These are phyloP conservation scores for Ceratocystis lukuohia DNA, from an alignment of 2,329 filamentous ascomycete genomes.

Conservation along the genomic window DNA sequence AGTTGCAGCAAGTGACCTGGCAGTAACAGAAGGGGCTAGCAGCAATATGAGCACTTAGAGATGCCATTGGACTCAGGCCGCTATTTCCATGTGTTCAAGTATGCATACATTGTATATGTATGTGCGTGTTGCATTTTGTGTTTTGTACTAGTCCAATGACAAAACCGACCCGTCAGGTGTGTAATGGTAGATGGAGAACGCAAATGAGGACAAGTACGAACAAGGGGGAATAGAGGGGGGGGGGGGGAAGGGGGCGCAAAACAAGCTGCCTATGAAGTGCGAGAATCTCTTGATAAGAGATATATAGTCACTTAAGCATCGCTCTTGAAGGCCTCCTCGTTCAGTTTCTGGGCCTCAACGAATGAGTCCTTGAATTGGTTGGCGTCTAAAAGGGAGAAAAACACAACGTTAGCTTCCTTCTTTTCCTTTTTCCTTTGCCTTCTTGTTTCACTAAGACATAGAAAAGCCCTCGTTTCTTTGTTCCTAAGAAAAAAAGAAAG, in stretches of 20 bases:
- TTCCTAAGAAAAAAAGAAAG: not conserved
- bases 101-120: not conserved
- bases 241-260: not conserved
- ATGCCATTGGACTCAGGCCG: not conserved
- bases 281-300: not conserved
- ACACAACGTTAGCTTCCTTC: conserved; percentile 20
- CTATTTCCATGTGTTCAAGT: not conserved
- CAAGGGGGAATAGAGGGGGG: not conserved
- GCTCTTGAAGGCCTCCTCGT: conserved; percentile 68
- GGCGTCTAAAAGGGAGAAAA: conserved; percentile 49
- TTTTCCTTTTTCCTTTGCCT: conserved; percentile 16
- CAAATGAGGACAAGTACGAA: not conserved
- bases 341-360: conserved; percentile 92
- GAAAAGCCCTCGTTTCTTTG: not conserved
- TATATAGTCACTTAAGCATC: conserved; percentile 20
- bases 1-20: not conserved
- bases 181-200: not conserved
- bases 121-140: not conserved
- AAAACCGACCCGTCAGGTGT: not conserved
- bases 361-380: conserved; percentile 97
- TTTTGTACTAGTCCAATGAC: not conserved
- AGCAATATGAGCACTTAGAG: not conserved
- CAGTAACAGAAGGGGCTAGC: not conserved
- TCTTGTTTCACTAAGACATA: not conserved
- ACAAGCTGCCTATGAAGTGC: not conserved